A percentile compares a stretch with the other conserved stretches of the same genome.
Evolutionary conservation across 345 rosid genomes (phyloP).

Genomic region (Lumnitzera racemosa): DNA sequence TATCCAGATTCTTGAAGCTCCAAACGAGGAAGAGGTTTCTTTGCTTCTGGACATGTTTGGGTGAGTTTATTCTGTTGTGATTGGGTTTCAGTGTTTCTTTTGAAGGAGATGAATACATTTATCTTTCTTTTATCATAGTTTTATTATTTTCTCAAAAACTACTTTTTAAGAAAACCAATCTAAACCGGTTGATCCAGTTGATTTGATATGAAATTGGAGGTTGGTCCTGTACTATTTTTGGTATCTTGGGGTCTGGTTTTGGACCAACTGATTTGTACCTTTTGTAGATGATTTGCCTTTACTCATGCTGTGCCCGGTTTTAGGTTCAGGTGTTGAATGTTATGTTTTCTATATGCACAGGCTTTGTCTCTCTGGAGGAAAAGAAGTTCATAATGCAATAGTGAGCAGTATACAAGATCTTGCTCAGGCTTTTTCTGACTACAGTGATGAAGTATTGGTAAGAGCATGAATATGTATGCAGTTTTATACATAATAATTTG

Average conservation of each 20-base stretch:
- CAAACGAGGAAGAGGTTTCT: constrained; percentile 83
- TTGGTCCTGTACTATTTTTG: no score
- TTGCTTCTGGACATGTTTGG: constrained; percentile 78
- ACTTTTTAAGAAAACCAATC: no score
- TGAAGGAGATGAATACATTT: neutral
- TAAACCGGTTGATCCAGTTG: no score
- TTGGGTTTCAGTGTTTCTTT: neutral
- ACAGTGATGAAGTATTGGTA: constrained; percentile 97
- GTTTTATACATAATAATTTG: no score
- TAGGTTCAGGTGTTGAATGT: neutral
- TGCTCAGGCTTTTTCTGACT: constrained; percentile 64
- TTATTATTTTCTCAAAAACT: no score
- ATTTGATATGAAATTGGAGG: no score
- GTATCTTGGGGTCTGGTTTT: no score
- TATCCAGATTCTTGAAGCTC: constrained; percentile 91
- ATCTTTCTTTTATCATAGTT: no score
- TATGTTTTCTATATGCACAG: constrained; percentile 23
- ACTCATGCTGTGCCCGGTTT: neutral
- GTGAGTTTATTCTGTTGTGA: constrained; percentile 28
- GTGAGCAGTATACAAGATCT: constrained; percentile 95
- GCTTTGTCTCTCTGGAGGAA: constrained; percentile 83
- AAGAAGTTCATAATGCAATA: constrained; percentile 90
- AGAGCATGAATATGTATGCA: constrained; percentile 10
- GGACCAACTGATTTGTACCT: no score
- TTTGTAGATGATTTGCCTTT: no score